phyloP scores from a whole-genome alignment of 2,329 filamentous ascomycete genomes.

The Colletotrichum zoysiae region DNA sequence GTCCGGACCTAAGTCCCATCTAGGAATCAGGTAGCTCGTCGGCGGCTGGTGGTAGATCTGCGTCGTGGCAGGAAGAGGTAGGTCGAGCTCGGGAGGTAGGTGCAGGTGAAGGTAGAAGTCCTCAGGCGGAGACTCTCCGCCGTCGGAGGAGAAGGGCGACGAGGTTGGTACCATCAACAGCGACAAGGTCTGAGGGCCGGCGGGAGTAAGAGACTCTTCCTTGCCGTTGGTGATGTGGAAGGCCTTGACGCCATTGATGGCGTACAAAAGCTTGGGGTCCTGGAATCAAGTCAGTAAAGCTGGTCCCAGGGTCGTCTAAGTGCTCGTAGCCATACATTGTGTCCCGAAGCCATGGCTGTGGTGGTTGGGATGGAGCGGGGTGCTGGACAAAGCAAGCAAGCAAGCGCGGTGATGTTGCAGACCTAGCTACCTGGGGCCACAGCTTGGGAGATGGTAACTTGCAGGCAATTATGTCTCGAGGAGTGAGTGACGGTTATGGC shows the following conservation, averaged over 20 bases:
- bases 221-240: constrained; percentile 92
- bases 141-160: constrained; percentile 73
- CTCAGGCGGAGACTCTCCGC: constrained; percentile 81
- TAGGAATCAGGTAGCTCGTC: constrained; percentile 90
- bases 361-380: neutral
- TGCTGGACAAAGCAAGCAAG: constrained; percentile 18
- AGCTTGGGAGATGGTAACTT: neutral
- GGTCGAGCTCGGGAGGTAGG: constrained; percentile 92
- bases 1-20: constrained; percentile 92
- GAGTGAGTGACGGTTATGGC: neutral
- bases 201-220: constrained; percentile 84
- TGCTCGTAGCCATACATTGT: constrained; percentile 53
- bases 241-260: constrained; percentile 87
- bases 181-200: constrained; percentile 90
- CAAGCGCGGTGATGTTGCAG: neutral
- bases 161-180: constrained; percentile 96
- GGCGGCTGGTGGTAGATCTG: constrained; percentile 98
- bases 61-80: constrained; percentile 92
- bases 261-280: constrained; percentile 76
- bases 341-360: constrained; percentile 57
- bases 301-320: neutral
- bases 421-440: constrained; percentile 22
- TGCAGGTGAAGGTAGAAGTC: constrained; percentile 98
- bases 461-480: neutral
- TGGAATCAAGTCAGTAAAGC: constrained; percentile 45